phyloP scores from a whole-genome alignment of 371 early-diverging fungal species.

The Mucor plumbeus region DNA sequence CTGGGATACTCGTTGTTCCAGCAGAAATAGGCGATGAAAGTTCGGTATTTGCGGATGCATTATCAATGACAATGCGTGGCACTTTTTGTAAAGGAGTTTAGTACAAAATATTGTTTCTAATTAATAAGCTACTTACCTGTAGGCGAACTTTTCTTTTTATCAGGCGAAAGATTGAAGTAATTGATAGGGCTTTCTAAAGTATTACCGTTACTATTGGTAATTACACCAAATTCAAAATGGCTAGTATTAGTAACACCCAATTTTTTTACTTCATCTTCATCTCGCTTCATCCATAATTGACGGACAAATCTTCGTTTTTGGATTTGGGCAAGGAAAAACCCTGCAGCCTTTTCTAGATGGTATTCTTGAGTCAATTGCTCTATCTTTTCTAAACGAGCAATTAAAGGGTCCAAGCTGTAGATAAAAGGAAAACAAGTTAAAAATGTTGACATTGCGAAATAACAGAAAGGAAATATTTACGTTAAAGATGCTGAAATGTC shows the following conservation, averaged over 20 bases:
- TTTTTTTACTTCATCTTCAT: conserved; percentile 47
- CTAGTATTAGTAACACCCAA: conserved; percentile 27
- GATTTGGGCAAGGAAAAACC: conserved; percentile 46
- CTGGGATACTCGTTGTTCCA: conserved; percentile 19
- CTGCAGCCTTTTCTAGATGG: conserved; percentile 50
- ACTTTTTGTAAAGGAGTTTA: conserved; percentile 13
- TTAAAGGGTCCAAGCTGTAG: conserved; percentile 43
- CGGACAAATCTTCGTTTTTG: conserved; percentile 48
- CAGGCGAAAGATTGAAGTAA: conserved; percentile 10
- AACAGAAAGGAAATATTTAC: conserved; percentile 30
- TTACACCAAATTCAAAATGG: conserved; percentile 17
- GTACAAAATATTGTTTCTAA: too few relatives aligned
- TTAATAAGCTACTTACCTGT: conserved; percentile 20
- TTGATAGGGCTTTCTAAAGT: conserved; percentile 7
- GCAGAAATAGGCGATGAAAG: conserved; percentile 23
- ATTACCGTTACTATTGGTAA: neutral
- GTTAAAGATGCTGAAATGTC: conserved; percentile 56
- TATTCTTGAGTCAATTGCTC: conserved; percentile 49
- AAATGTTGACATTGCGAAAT: neutral
- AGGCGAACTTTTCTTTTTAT: conserved; percentile 14
- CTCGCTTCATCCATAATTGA: conserved; percentile 49
- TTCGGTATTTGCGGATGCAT: conserved; percentile 20
- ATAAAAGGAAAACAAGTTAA: neutral
- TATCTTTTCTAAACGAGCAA: conserved; percentile 47
- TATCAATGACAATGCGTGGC: conserved; percentile 47